Conservation (phyloP, 2,329 filamentous ascomycete species). For the Lecanosticta acicola region DNA sequence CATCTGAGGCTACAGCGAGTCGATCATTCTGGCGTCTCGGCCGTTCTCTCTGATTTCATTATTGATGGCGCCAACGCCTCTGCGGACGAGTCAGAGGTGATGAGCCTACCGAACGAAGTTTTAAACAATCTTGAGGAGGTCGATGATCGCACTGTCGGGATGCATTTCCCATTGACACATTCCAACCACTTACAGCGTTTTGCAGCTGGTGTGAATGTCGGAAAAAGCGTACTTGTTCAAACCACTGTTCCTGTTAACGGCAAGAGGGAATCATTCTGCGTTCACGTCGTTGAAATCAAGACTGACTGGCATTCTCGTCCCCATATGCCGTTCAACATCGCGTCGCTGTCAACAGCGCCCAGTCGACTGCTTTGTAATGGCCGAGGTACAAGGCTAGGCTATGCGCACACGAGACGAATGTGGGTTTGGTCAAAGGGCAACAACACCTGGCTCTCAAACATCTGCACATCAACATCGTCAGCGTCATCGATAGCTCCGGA, state of each 20-base stretch:
- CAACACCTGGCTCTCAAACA: background rate
- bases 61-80: constrained; percentile 4
- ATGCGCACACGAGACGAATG: constrained; percentile 1
- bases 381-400: background rate
- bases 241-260: background rate
- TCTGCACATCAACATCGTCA: constrained; percentile 2
- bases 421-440: background rate
- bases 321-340: constrained; percentile 3
- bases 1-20: background rate
- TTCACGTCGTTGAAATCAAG: constrained; percentile 2
- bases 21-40: constrained; percentile 1
- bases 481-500: constrained; percentile 1
- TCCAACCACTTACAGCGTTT: constrained; percentile 1
- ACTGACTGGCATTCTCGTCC: background rate
- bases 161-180: background rate
- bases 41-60: background rate
- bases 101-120: constrained; percentile 2
- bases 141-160: background rate
- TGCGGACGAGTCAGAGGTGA: background rate
- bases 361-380: constrained; percentile 1
- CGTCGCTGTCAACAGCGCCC: background rate
- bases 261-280: constrained; percentile 3
- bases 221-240: constrained; percentile 3
- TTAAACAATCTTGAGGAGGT: constrained; percentile 3
- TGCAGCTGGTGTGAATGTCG: background rate